phyloP scores from a whole-genome alignment of 495 filamentous ascomycete species.

The Xylaria scruposa region DNA sequence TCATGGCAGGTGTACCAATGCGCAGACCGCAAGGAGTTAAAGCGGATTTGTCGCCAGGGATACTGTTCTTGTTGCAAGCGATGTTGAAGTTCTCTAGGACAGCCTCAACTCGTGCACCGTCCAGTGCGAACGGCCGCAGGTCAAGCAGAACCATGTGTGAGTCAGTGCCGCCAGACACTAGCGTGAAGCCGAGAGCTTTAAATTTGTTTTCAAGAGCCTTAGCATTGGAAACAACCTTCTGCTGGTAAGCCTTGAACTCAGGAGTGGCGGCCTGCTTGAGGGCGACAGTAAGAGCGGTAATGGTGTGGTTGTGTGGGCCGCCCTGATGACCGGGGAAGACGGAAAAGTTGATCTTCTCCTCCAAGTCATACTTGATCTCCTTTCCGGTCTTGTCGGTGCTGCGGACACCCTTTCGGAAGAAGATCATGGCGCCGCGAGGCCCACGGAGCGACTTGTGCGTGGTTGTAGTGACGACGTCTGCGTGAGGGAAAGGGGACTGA shows the following conservation, averaged over 20 bases:
- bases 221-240: slow-evolving; percentile 90
- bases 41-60: slow-evolving; percentile 97
- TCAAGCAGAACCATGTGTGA: slow-evolving; percentile 98
- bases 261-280: slow-evolving; percentile 92
- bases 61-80: slow-evolving; percentile 98
- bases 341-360: slow-evolving; percentile 96
- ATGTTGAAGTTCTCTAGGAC: slow-evolving; percentile 98
- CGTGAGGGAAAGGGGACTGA: slow-evolving; percentile 89
- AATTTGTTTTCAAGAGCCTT: slow-evolving; percentile 84
- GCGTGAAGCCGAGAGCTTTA: slow-evolving; percentile 83
- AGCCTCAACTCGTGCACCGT: slow-evolving; percentile 95
- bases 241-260: slow-evolving; percentile 96
- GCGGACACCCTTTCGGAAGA: slow-evolving; percentile 96
- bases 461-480: slow-evolving; percentile 97
- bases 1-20: slow-evolving; percentile 97
- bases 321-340: slow-evolving; percentile 99
- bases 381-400: slow-evolving; percentile 90
- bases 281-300: slow-evolving; percentile 95
- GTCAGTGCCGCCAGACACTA: slow-evolving; percentile 96
- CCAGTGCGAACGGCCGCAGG: slow-evolving; percentile 77
- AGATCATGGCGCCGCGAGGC: slow-evolving; percentile 99
- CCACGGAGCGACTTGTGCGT: slow-evolving; percentile 99
- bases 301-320: slow-evolving; percentile 99
- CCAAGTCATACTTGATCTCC: slow-evolving; percentile 90
- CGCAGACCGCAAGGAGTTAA: slow-evolving; percentile 94